phyloP scores from a whole-genome alignment of 345 rosid species.

The Mangifera indica region DNA sequence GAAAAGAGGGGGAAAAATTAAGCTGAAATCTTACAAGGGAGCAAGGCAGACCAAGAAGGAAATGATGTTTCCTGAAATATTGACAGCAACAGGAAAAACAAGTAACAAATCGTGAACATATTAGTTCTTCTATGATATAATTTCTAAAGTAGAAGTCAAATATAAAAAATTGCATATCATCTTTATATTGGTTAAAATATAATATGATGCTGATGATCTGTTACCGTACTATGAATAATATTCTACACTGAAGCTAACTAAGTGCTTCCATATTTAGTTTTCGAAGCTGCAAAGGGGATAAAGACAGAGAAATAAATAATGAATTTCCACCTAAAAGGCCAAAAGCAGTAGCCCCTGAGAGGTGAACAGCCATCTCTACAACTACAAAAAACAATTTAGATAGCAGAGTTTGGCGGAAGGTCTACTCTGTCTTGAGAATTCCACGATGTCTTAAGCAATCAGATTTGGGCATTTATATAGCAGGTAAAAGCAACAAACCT shows the following conservation, averaged over 20 bases:
- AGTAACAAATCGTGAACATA: not conserved
- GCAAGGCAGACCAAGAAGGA: slow-evolving; percentile 66
- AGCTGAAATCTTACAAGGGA: slow-evolving; percentile 52
- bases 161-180: not conserved
- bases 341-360: slow-evolving; percentile 46
- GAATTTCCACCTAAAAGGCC: slow-evolving; percentile 61
- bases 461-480: slow-evolving; percentile 36
- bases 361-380: slow-evolving; percentile 38
- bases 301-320: slow-evolving; percentile 14
- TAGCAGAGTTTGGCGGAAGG: not conserved
- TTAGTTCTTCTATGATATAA: not conserved
- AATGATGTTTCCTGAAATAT: slow-evolving; percentile 53
- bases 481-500: slow-evolving; percentile 19
- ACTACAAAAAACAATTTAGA: not conserved
- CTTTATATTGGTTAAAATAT: too few relatives aligned
- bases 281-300: not conserved
- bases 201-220: too few relatives aligned
- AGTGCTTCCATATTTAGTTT: not conserved
- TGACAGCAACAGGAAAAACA: not conserved
- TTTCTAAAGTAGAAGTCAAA: not conserved
- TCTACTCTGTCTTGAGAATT: slow-evolving; percentile 7
- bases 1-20: not conserved
- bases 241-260: not conserved
- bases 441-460: slow-evolving; percentile 13
- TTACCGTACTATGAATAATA: not conserved